Base-by-base conservation (phyloP, 495 filamentous ascomycete genomes). In the Hyaloscypha variabilis region DNA sequence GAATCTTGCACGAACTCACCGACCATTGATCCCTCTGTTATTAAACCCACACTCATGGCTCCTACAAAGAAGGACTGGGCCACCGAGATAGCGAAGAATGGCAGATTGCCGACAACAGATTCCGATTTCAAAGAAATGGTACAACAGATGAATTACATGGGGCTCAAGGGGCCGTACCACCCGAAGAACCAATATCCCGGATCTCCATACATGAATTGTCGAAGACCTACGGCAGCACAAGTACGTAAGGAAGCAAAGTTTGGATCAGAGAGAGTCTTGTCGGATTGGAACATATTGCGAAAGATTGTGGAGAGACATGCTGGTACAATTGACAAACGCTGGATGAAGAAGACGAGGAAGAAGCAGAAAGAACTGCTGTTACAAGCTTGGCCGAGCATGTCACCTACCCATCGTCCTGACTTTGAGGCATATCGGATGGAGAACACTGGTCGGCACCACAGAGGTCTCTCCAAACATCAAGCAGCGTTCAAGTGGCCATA, bases 401-500 rank as follows among this genome's bases (percentile, higher is more conserved):
- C 59, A 2, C 39, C 21, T 3, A 30, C 23, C 0, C 46, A 62
- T 31, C 59, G 59, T 17, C 42, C 59, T 42, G 59, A 62, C 51
- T 53, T n/a, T 6, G 59, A 51, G 19, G 59, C 59, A 26, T 25
- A 34, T 49, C 8, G 26, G 52, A 5, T n/a, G 25, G 24, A 31
- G 13, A 8, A 30, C 21, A 28, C 31, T 34, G 46, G 13, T 5
- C 42, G 26, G 8, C 17, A 21, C n/a, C 42, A 25, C 6, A 13
- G 1, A 1, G 65, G 42, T 28, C 68, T 42, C n/a, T 72, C 69
- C 1, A 34, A 72, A 42, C 67, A 68, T 29, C 57, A 65, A 29
- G 74, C 78, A 3, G 67, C 69, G 6, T 86, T 73, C 36, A 60
- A 83, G 36, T 85, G 79, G 76, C 87, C 86, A 0, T 77, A 79